These are phyloP conservation scores for Clarireedia homoeocarpa DNA, from an alignment of 2,329 filamentous ascomycete species.

Conservation along the genomic window DNA sequence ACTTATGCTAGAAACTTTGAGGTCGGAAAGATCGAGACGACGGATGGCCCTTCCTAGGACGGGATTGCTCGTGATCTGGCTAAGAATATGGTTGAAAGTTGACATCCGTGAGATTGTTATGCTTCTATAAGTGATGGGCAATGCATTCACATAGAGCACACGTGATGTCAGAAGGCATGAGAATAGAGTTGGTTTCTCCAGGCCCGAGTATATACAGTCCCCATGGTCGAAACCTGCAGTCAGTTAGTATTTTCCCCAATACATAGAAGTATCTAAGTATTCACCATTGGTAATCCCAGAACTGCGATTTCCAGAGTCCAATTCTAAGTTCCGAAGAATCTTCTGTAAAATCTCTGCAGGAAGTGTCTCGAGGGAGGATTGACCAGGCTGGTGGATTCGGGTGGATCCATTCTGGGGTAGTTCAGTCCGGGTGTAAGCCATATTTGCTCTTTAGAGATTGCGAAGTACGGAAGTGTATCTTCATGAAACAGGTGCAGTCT, in stretches of 20 bases:
- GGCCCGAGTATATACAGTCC: constrained; percentile 33
- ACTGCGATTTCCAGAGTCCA: background rate
- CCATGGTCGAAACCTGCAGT: background rate
- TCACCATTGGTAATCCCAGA: background rate
- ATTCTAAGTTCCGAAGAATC: constrained; percentile 24
- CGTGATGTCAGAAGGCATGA: constrained; percentile 63
- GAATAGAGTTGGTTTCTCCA: constrained; percentile 63
- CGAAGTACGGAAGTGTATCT: background rate
- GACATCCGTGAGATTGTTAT: constrained; percentile 73
- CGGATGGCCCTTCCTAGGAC: constrained; percentile 64
- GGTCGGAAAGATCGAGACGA: constrained; percentile 47
- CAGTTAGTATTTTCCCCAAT: background rate
- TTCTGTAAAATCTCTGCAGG: constrained; percentile 62
- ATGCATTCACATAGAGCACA: constrained; percentile 60
- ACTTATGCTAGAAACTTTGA: background rate
- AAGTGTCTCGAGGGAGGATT: constrained; percentile 54
- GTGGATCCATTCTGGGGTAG: background rate
- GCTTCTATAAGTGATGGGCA: constrained; percentile 66
- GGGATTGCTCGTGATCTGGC: constrained; percentile 56
- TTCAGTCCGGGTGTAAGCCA: background rate
- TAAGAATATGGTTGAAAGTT: constrained; percentile 57
- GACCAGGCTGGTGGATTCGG: background rate
- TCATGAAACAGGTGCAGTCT: background rate
- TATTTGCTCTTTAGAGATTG: background rate
- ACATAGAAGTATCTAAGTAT: background rate